phyloP scores from a whole-genome alignment of 257 asterid genomes.

The Catharanthus roseus region DNA sequence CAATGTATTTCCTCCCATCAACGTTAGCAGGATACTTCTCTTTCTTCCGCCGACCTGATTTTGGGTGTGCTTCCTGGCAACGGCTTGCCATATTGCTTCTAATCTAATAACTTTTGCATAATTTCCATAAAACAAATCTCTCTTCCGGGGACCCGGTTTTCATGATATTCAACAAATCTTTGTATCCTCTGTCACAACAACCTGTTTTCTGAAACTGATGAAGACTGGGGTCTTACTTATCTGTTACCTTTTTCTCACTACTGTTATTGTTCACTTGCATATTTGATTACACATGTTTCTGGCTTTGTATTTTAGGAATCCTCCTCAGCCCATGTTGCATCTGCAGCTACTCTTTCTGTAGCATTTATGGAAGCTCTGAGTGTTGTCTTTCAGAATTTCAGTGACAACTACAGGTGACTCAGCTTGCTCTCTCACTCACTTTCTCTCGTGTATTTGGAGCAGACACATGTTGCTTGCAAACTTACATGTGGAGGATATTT shows the following conservation, averaged over 20 bases:
- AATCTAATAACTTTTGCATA: neutral
- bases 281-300: neutral
- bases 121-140: neutral
- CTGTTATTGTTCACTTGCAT: neutral
- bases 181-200: neutral
- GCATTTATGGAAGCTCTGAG: conserved; percentile 95
- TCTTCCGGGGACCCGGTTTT: neutral
- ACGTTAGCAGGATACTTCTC: neutral
- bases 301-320: conserved; percentile 48
- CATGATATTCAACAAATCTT: neutral
- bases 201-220: neutral
- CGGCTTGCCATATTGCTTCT: neutral
- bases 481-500: neutral
- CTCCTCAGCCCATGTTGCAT: conserved; percentile 88
- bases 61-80: neutral
- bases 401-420: conserved; percentile 60
- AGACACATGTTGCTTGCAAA: neutral
- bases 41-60: neutral
- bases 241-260: neutral
- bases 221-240: neutral
- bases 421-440: conserved; percentile 7
- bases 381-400: conserved; percentile 63
- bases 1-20: neutral
- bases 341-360: conserved; percentile 92
- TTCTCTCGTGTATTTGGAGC: neutral